Conservation (phyloP, 345 rosid species). For the Theobroma cacao region DNA sequence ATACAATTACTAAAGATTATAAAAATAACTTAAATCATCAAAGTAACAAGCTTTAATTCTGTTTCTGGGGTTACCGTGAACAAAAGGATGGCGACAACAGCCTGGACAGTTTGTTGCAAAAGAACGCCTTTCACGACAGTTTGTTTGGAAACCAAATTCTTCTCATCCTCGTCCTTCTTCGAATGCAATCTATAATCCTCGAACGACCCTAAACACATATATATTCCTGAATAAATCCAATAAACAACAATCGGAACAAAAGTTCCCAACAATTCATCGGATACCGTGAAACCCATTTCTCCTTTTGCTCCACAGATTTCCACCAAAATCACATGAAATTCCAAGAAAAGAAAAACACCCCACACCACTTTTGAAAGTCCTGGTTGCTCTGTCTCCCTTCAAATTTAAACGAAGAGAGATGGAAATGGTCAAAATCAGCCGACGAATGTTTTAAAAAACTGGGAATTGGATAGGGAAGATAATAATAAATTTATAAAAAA, state of each 20-base stretch:
- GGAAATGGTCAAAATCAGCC: too few species aligned
- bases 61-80: conserved; percentile 45
- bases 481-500: too few species aligned
- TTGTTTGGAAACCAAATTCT: conserved; percentile 73
- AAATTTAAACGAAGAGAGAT: too few species aligned
- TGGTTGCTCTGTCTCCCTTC: too few species aligned
- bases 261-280: conserved; percentile 86
- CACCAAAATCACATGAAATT: not conserved
- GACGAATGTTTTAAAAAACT: too few species aligned
- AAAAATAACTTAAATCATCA: not conserved
- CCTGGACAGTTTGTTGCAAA: conserved; percentile 76
- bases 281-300: conserved; percentile 28
- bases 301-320: not conserved
- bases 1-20: not conserved
- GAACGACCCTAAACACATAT: conserved; percentile 45
- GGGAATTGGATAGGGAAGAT: too few species aligned
- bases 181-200: conserved; percentile 77
- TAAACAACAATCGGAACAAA: conserved; percentile 73
- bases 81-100: conserved; percentile 69
- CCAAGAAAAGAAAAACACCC: too few species aligned
- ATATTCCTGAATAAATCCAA: conserved; percentile 84
- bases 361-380: too few species aligned
- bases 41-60: not conserved
- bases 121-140: conserved; percentile 78
- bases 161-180: conserved; percentile 71